phyloP scores from a whole-genome alignment of 2,329 filamentous ascomycete genomes.

The Pleomassaria siparia region DNA sequence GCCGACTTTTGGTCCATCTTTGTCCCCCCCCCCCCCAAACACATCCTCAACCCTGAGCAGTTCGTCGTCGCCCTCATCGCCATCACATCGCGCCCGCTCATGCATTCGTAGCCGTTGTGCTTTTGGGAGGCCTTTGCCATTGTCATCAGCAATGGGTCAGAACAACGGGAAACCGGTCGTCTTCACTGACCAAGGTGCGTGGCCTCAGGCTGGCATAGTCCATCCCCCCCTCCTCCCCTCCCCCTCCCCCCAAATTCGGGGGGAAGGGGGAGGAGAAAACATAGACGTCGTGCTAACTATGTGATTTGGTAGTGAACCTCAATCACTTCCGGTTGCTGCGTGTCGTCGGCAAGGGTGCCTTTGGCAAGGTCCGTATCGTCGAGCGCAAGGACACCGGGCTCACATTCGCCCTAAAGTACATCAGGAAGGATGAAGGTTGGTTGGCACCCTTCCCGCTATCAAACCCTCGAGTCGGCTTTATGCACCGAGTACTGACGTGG shows the following conservation, averaged over 20 bases:
- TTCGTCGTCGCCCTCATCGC: neutral
- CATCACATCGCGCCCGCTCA: slow-evolving; percentile 14
- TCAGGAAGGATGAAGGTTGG: slow-evolving; percentile 95
- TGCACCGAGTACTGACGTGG: slow-evolving; percentile 26
- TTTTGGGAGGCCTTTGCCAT: slow-evolving; percentile 25
- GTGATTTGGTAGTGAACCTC: slow-evolving; percentile 70
- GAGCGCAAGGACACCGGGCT: slow-evolving; percentile 94
- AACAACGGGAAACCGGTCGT: slow-evolving; percentile 91
- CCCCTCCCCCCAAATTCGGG: neutral
- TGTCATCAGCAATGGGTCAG: slow-evolving; percentile 73
- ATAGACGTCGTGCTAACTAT: neutral
- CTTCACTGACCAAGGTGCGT: slow-evolving; percentile 87
- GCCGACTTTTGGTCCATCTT: slow-evolving; percentile 4
- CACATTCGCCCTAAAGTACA: slow-evolving; percentile 97
- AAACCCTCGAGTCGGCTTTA: slow-evolving; percentile 4
- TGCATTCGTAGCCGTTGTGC: slow-evolving; percentile 25
- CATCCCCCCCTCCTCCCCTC: neutral
- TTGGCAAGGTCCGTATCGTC: slow-evolving; percentile 98
- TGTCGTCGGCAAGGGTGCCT: slow-evolving; percentile 95
- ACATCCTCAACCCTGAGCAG: slow-evolving; percentile 5
- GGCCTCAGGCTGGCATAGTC: neutral
- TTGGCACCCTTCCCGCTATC: slow-evolving; percentile 14
- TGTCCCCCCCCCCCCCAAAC: slow-evolving; percentile 13
- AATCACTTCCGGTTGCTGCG: slow-evolving; percentile 95
- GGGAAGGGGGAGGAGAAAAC: slow-evolving; percentile 2